Percentiles rank a stretch among this genome's conserved stretches.
These are phyloP conservation scores for Coelastrella sp. DNA, from an alignment of 139 green algal genomes.

Conservation along the genomic window DNA sequence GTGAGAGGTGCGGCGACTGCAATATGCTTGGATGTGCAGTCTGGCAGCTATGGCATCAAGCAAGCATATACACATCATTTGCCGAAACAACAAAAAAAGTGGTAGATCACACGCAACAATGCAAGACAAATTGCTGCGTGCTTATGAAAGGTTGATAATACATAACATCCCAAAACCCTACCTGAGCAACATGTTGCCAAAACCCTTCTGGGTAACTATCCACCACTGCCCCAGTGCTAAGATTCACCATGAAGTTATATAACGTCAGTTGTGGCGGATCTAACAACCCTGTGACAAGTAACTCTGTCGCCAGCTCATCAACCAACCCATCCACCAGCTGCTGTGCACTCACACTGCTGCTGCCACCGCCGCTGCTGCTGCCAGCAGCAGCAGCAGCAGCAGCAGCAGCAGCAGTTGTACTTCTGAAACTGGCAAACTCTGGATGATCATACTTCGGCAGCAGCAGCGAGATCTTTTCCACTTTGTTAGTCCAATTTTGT, in stretches of 20 bases:
- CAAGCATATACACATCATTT: too few species aligned
- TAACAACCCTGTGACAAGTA: constrained; percentile 5
- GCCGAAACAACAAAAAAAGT: too few species aligned
- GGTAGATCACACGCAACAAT: too few species aligned
- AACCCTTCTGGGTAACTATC: neutral
- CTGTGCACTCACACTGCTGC: neutral
- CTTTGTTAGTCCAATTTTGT: neutral
- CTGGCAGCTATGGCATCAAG: too few species aligned
- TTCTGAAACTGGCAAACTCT: neutral
- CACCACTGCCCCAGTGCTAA: neutral
- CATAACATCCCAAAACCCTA: neutral
- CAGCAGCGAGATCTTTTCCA: constrained; percentile 11
- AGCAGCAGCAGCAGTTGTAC: neutral
- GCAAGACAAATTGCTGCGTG: too few species aligned
- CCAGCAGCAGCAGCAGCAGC: neutral
- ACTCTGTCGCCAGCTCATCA: neutral
- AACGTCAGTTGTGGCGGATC: constrained; percentile 11
- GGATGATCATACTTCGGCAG: constrained; percentile 24
- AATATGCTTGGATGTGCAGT: too few species aligned
- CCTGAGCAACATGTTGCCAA: constrained; percentile 4
- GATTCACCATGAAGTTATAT: constrained; percentile 31
- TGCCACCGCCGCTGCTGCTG: neutral
- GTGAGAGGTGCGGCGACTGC: too few species aligned
- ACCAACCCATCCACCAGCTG: neutral
- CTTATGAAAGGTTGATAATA: too few species aligned